phyloP scores from a whole-genome alignment of 129 eudicot genomes.

The Chrysanthemum makinoi region DNA sequence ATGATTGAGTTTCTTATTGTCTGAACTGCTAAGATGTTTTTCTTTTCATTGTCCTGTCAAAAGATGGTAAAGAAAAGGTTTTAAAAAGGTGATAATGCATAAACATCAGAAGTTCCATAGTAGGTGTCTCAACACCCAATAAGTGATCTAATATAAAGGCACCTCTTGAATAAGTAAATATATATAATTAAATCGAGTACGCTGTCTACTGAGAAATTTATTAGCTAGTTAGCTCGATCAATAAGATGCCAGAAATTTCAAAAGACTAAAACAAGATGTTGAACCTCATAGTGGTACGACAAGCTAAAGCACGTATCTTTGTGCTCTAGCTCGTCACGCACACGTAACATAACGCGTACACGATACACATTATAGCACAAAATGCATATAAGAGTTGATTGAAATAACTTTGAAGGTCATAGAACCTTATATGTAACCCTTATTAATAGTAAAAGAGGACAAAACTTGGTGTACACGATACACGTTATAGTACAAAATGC shows the following conservation, averaged over 20 bases:
- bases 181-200: no score
- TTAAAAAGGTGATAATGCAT: neutral
- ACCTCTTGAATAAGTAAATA: no score
- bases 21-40: constrained; percentile 79
- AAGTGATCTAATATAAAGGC: no score
- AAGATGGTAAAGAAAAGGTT: neutral
- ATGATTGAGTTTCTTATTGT: constrained; percentile 79
- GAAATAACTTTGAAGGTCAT: no score
- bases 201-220: neutral
- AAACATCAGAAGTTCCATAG: neutral
- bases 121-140: no score
- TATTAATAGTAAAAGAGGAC: neutral
- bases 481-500: no score
- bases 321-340: neutral
- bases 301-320: neutral
- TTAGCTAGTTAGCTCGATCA: neutral
- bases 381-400: neutral
- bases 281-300: neutral
- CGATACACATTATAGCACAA: neutral
- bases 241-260: neutral
- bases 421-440: no score
- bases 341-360: neutral
- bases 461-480: no score
- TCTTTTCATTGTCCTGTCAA: constrained; percentile 85
- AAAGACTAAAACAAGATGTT: neutral